Percentiles rank a stretch among this genome's conserved stretches.
phyloP scores from a whole-genome alignment of 345 rosid genomes.

The Pseudoturritis turrita region DNA sequence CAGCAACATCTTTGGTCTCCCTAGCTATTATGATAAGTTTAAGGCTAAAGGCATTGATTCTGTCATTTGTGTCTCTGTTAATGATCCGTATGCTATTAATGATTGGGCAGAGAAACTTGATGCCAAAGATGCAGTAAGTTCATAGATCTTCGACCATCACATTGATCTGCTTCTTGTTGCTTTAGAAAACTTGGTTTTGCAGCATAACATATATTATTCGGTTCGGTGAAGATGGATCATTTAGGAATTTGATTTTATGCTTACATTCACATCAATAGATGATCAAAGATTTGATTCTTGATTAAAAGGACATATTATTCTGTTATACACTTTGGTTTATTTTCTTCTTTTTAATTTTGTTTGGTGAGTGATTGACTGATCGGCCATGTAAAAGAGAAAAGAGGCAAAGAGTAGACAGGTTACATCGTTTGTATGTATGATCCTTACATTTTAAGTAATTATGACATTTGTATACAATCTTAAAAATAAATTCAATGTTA shows the following conservation, averaged over 20 bases:
- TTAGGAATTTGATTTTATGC: neutral
- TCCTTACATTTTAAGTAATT: neutral
- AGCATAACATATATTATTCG: neutral
- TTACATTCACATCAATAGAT: neutral
- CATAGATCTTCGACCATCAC: neutral
- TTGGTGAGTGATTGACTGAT: neutral
- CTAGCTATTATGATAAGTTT: conserved; percentile 82
- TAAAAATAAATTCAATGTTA: no score
- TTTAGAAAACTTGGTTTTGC: neutral
- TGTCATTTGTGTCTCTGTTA: conserved; percentile 77
- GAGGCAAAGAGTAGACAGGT: neutral
- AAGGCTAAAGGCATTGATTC: conserved; percentile 90
- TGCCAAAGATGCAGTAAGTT: conserved; percentile 73
- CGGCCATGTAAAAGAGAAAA: neutral
- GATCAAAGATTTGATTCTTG: neutral
- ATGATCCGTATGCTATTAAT: conserved; percentile 70
- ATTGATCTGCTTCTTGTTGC: neutral
- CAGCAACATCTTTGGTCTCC: conserved; percentile 94
- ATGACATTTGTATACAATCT: neutral
- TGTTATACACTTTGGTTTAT: neutral
- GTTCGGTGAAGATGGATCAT: neutral
- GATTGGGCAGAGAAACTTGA: conserved; percentile 80
- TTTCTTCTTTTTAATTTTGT: neutral
- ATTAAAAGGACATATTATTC: neutral
- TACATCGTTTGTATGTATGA: neutral